Conservation (phyloP, 1,139 yeast genomes). For the Saccharomyces hybrid region DNA sequence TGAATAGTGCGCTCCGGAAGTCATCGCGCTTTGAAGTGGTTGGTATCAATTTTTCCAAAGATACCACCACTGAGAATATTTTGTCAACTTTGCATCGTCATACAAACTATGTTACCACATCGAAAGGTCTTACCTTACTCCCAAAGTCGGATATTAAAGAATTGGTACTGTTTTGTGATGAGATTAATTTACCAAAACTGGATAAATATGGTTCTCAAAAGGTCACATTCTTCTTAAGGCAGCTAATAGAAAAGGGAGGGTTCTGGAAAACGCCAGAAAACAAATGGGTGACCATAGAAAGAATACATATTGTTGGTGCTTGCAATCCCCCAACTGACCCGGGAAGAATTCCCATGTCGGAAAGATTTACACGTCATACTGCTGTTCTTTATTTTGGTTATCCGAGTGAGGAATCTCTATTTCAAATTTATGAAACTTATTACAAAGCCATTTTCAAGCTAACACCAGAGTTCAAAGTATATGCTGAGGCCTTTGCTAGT, state of each 20-base stretch:
- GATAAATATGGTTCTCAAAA: conserved; percentile 75
- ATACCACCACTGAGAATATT: conserved; percentile 58
- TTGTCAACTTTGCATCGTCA: conserved; percentile 63
- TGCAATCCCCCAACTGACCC: conserved; percentile 84
- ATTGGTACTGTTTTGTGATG: conserved; percentile 87
- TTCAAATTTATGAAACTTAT: conserved; percentile 60
- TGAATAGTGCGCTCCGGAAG: conserved; percentile 59
- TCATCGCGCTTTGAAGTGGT: conserved; percentile 53
- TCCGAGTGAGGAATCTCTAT: conserved; percentile 59
- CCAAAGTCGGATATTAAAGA: conserved; percentile 64
- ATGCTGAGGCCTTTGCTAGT: conserved; percentile 42
- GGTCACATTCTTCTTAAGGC: conserved; percentile 69
- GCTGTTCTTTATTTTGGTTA: conserved; percentile 70
- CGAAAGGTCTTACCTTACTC: conserved; percentile 45
- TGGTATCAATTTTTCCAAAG: conserved; percentile 77
- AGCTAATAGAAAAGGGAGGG: conserved; percentile 64
- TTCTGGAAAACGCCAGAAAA: conserved; percentile 61
- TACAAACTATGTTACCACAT: conserved; percentile 52
- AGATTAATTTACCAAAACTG: conserved; percentile 69
- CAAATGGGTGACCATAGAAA: conserved; percentile 60
- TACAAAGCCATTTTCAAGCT: conserved; percentile 51
- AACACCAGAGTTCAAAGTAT: conserved; percentile 57
- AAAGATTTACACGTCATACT: conserved; percentile 64
- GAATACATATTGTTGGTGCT: conserved; percentile 84
- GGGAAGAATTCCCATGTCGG: conserved; percentile 56